Percentiles rank a stretch among this genome's conserved stretches.
These are phyloP conservation scores for Epichloe bromicola DNA, from an alignment of 2,329 filamentous ascomycete species.

Conservation along the genomic window DNA sequence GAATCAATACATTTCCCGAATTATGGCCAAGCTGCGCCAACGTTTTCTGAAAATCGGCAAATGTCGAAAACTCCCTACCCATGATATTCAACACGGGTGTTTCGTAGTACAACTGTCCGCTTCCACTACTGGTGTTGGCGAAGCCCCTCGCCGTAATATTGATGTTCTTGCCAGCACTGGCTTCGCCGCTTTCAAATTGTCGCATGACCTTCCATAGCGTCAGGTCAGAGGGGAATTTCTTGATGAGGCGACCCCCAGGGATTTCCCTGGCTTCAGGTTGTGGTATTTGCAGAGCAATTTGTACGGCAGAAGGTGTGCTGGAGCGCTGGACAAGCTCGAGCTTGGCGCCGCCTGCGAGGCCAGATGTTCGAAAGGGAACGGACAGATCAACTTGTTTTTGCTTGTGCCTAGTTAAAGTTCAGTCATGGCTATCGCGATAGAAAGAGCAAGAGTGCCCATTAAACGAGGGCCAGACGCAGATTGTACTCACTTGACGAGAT, in stretches of 20 bases:
- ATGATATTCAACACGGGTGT: conserved; percentile 74
- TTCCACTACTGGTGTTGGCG: conserved; percentile 46
- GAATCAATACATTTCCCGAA: conserved; percentile 65
- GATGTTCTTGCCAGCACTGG: conserved; percentile 44
- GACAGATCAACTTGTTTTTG: conserved; percentile 80
- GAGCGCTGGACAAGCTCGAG: conserved; percentile 83
- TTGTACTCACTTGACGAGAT: conserved; percentile 59
- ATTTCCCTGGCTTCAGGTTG: conserved; percentile 51
- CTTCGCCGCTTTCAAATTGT: conserved; percentile 70
- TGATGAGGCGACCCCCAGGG: conserved; percentile 57
- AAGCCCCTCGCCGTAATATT: conserved; percentile 83
- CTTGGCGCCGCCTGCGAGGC: conserved; percentile 74
- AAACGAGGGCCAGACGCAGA: neutral
- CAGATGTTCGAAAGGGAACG: conserved; percentile 68
- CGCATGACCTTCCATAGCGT: conserved; percentile 82
- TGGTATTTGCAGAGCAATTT: conserved; percentile 77
- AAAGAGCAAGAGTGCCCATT: too few relatives aligned
- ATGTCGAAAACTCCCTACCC: conserved; percentile 62
- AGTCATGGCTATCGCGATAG: too few relatives aligned
- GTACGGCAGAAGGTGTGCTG: conserved; percentile 72
- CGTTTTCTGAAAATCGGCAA: conserved; percentile 79
- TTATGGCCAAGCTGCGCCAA: conserved; percentile 79
- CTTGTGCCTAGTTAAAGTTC: conserved; percentile 46
- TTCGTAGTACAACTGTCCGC: conserved; percentile 78
- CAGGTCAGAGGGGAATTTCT: conserved; percentile 80